A percentile compares a stretch with the other conserved stretches of the same genome.
Evolutionary conservation across 1,284 basidiomycete genomes (phyloP).

Genomic region (Vanrija humicola): DNA sequence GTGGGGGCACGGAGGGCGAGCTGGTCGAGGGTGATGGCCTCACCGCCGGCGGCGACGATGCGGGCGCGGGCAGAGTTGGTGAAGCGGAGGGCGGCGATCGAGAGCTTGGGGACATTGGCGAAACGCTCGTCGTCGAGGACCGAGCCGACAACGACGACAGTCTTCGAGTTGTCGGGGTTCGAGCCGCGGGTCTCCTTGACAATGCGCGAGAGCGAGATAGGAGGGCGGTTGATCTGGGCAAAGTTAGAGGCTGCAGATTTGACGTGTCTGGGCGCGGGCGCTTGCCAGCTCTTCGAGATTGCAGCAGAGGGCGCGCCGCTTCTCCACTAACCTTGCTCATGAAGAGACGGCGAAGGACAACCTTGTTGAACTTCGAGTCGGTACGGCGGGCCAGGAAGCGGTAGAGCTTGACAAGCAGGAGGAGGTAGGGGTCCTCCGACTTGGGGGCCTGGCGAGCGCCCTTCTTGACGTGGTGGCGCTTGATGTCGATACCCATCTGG

Average conservation of each 20-base stretch:
- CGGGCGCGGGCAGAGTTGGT: constrained; percentile 88
- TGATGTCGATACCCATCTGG: constrained; percentile 89
- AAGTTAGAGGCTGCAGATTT: too few species aligned
- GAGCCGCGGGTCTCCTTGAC: constrained; percentile 71
- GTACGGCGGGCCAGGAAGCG: constrained; percentile 98
- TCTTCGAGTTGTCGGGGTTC: constrained; percentile 66
- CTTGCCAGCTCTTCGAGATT: not conserved
- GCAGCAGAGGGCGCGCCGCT: too few species aligned
- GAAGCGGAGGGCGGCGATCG: constrained; percentile 93
- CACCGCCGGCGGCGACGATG: constrained; percentile 92
- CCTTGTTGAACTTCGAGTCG: constrained; percentile 96
- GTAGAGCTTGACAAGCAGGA: constrained; percentile 99
- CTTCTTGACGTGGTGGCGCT: constrained; percentile 98
- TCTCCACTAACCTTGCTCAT: constrained; percentile 58
- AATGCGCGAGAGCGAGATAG: constrained; percentile 88
- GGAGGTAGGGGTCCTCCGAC: constrained; percentile 98
- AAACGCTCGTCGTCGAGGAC: constrained; percentile 96
- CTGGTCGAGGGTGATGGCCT: constrained; percentile 93
- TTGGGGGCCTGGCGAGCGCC: constrained; percentile 89
- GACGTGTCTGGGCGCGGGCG: not conserved
- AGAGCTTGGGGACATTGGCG: constrained; percentile 80
- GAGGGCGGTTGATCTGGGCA: constrained; percentile 84
- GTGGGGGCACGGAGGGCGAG: constrained; percentile 90
- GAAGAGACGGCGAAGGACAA: constrained; percentile 93
- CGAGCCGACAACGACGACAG: constrained; percentile 84